These are phyloP conservation scores for Poronia punctata DNA, from an alignment of 495 filamentous ascomycete genomes.

Conservation along the genomic window DNA sequence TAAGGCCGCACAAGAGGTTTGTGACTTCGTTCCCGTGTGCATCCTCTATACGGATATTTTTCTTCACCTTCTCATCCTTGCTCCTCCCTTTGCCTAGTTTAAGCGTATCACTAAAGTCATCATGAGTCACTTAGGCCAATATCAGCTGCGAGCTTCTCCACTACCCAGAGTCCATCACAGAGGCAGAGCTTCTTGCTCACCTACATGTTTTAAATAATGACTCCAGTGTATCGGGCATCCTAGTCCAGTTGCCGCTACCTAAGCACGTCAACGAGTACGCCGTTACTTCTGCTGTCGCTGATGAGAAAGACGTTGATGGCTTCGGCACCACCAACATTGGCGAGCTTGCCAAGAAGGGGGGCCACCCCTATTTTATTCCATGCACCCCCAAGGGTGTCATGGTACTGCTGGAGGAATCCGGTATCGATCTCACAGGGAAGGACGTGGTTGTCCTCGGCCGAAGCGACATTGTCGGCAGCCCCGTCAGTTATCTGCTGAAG, in stretches of 20 bases:
- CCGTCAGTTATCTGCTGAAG: constrained; percentile 89
- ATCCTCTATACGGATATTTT: no score
- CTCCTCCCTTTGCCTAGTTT: background rate
- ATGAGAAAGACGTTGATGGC: constrained; percentile 96
- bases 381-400: constrained; percentile 98
- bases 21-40: constrained; percentile 9
- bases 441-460: constrained; percentile 90
- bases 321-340: constrained; percentile 92
- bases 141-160: constrained; percentile 82
- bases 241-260: constrained; percentile 89
- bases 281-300: constrained; percentile 81
- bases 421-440: constrained; percentile 79
- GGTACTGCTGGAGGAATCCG: constrained; percentile 77
- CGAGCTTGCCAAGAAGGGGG: constrained; percentile 90
- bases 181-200: constrained; percentile 76
- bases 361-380: constrained; percentile 77
- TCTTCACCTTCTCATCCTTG: no score
- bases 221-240: constrained; percentile 78
- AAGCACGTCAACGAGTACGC: constrained; percentile 81
- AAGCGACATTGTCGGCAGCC: constrained; percentile 95
- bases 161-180: constrained; percentile 71
- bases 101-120: constrained; percentile 13
- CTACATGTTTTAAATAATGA: constrained; percentile 83
- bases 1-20: constrained; percentile 90
- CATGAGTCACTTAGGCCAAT: constrained; percentile 55